Evolutionary conservation across 2,329 filamentous ascomycete genomes (phyloP).

Genomic region (Alternaria arbusti): DNA sequence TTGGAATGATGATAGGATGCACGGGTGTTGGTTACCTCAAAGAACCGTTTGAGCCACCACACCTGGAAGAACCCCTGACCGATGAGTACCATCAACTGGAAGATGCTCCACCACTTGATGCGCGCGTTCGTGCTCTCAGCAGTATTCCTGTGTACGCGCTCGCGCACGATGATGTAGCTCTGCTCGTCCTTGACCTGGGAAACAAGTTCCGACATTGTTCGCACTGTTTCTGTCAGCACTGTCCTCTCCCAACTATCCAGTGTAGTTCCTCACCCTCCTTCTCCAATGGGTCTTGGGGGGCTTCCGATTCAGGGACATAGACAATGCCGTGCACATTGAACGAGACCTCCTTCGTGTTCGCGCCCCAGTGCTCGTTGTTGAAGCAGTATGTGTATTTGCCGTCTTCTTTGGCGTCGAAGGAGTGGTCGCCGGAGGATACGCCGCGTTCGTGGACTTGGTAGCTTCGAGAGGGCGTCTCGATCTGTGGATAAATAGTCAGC

Average conservation of each 20-base stretch:
- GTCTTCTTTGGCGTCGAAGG: constrained; percentile 83
- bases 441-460: constrained; percentile 82
- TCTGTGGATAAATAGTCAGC: constrained; percentile 54
- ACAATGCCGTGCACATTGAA: constrained; percentile 99
- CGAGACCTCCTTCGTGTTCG: constrained; percentile 94
- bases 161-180: constrained; percentile 92
- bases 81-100: constrained; percentile 86
- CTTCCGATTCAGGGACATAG: constrained; percentile 89
- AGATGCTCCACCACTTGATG: constrained; percentile 99
- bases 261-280: constrained; percentile 72
- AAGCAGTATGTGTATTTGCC: constrained; percentile 97
- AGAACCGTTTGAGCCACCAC: constrained; percentile 99
- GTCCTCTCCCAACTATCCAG: too few species aligned
- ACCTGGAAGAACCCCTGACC: constrained; percentile 97
- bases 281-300: constrained; percentile 86
- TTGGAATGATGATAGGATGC: not conserved
- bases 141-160: constrained; percentile 96
- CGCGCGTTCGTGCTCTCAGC: constrained; percentile 97
- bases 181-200: constrained; percentile 97
- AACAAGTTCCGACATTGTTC: constrained; percentile 81
- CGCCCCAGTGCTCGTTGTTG: constrained; percentile 97
- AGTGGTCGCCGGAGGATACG: constrained; percentile 89
- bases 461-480: constrained; percentile 77
- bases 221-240: constrained; percentile 63
- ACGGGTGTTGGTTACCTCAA: constrained; percentile 67